Evolutionary conservation across 192 early-diverging fungal species (phyloP), one percentile per base, ranked within the genome.

Genomic region (Dimargaris cristalligena): DNA sequence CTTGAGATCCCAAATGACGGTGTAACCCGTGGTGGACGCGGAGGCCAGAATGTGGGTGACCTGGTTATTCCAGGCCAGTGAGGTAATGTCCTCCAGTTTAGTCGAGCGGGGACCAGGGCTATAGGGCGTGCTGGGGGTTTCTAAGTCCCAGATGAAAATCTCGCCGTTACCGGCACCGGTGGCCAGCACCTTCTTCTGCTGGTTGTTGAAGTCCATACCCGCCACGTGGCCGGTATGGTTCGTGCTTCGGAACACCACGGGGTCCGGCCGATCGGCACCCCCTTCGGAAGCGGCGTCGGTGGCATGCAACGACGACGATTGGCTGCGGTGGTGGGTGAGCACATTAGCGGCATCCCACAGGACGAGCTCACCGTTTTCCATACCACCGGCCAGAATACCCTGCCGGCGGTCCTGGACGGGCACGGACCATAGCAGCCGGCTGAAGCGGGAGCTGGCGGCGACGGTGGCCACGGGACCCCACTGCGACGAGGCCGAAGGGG

Each of bases 1-100:
- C 47, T 87, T 77, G 60, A 99, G 74, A 79, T 99, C 95, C 92
- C 93, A 99, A 10, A 99, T 83, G 30, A 94, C 93, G 23, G 91
- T 90, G 61, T 88, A 77, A 44, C 95, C 93, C 54, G 91, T 92
- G 58, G 85, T 88, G 44, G 83, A 87, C 10, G 88, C 88, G 4
- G 87, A 88, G 11, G 90, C 95, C 59, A 99, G 74, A 65, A 99
- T 99, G 60, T 94, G 88, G 56, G 84, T 77, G 33, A 90, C 88
- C 61, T 92, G 83, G 58, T 82, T 79, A 69, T 99, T 99, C 93
- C 93, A 99, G 25, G 87, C 73, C 33, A 99, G 69, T 20, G 79
- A 74, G 0, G 91, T 96, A 29, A 99, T 80, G 52, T 89, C 90
- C 30, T 95, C 93, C 11, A 96, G 67, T 33, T 84, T 79, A 67